These are phyloP conservation scores for Corylus avellana DNA, from an alignment of 306 rosid genomes.

Conservation along the genomic window DNA sequence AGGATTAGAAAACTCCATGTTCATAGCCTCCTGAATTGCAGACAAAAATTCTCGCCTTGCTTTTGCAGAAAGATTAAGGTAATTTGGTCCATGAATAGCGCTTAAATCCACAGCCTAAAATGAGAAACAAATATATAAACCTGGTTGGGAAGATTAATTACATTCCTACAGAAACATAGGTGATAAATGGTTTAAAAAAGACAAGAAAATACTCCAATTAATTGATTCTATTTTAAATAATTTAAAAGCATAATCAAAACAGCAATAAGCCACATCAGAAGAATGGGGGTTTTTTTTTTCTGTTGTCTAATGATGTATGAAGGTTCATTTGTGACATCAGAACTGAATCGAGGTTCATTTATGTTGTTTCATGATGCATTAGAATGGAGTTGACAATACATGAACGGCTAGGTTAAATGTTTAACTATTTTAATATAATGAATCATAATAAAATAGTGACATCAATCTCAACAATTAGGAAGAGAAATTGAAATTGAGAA, in stretches of 20 bases:
- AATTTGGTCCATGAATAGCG: slow-evolving; percentile 61
- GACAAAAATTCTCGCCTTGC: slow-evolving; percentile 57
- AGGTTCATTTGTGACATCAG: background rate
- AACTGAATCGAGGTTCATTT: background rate
- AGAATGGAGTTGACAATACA: background rate
- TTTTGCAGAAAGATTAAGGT: slow-evolving; percentile 56
- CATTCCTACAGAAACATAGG: background rate
- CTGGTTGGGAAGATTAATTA: slow-evolving; percentile 3
- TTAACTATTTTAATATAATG: background rate
- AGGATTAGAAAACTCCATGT: slow-evolving; percentile 52
- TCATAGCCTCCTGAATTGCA: slow-evolving; percentile 63
- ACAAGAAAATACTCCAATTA: background rate
- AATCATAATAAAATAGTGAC: background rate
- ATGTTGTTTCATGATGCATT: background rate
- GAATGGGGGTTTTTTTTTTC: background rate
- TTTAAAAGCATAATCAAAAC: background rate
- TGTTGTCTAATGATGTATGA: background rate
- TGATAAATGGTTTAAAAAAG: background rate
- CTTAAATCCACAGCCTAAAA: slow-evolving; percentile 74
- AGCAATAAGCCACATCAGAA: background rate
- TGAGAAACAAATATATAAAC: slow-evolving; percentile 13
- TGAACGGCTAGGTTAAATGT: background rate
- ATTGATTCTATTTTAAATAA: background rate
- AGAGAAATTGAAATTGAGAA: background rate
- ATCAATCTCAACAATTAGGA: background rate